Conservation (phyloP, 768 basidiomycete species). For the Mycena olivaceomarginata region DNA sequence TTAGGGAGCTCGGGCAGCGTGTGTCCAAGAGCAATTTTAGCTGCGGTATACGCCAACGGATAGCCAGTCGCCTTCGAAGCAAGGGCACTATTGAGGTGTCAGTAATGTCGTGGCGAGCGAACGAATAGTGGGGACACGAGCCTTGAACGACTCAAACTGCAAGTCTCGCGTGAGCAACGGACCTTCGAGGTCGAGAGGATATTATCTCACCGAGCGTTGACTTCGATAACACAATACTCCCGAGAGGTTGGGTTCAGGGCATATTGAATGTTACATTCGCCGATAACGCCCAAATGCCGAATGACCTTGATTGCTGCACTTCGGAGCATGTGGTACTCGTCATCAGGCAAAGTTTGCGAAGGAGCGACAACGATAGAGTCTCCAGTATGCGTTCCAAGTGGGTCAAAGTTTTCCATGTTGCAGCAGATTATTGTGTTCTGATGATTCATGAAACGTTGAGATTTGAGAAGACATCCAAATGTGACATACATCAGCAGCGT, state of each 20-base stretch:
- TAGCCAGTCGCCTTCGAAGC: conserved; percentile 99
- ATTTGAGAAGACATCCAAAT: conserved; percentile 26
- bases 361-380: conserved; percentile 99
- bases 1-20: conserved; percentile 99
- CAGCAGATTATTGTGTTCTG: conserved; percentile 99
- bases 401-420: conserved; percentile 99
- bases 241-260: conserved; percentile 94
- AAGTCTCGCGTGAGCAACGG: conserved; percentile 23
- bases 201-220: conserved; percentile 88
- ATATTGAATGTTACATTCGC: conserved; percentile 99
- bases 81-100: conserved; percentile 78
- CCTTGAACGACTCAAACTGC: conserved; percentile 88
- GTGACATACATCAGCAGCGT: conserved; percentile 92
- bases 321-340: conserved; percentile 99
- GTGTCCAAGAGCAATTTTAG: conserved; percentile 98
- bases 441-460: conserved; percentile 35
- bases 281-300: conserved; percentile 93
- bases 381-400: conserved; percentile 98
- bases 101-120: conserved; percentile 22
- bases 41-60: conserved; percentile 98
- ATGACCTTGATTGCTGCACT: conserved; percentile 97
- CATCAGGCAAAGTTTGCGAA: conserved; percentile 97
- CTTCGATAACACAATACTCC: conserved; percentile 99
- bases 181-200: neutral
- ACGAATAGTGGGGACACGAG: conserved; percentile 49